phyloP scores from a whole-genome alignment of 345 rosid species.

The Camelina laxa region DNA sequence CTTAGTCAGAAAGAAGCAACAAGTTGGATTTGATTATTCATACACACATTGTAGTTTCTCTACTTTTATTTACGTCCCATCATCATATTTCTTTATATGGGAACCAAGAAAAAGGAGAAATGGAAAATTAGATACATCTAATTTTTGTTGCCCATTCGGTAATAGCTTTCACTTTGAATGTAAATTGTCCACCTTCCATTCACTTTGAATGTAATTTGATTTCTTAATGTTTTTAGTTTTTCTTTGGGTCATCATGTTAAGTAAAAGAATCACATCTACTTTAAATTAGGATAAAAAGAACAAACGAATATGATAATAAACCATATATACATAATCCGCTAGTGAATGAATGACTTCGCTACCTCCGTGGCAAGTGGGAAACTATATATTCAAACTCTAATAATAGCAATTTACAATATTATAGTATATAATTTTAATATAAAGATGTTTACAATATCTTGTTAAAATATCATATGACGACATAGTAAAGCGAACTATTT shows the following conservation, averaged over 20 bases:
- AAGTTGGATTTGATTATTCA: conserved; percentile 43
- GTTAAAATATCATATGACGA: neutral
- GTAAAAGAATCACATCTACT: conserved; percentile 1
- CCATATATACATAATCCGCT: too few species aligned
- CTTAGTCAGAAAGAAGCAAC: conserved; percentile 35
- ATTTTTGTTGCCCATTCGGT: conserved; percentile 1
- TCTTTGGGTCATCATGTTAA: neutral
- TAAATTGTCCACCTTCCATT: neutral
- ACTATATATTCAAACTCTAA: neutral
- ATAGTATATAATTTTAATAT: neutral
- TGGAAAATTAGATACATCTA: conserved; percentile 17
- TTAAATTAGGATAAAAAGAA: neutral
- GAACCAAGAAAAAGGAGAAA: neutral
- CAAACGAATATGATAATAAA: conserved; percentile 10
- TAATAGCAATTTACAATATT: conserved; percentile 12
- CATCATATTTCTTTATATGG: conserved; percentile 21
- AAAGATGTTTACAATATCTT: neutral
- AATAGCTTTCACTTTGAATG: neutral
- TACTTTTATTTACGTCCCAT: conserved; percentile 43
- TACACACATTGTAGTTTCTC: conserved; percentile 31
- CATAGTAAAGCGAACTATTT: neutral
- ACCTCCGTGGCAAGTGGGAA: neutral
- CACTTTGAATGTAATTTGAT: neutral
- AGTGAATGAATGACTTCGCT: neutral
- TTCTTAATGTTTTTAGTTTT: neutral